A percentile compares a stretch with the other conserved stretches of the same genome.
These are phyloP conservation scores for Capronia americana DNA, from an alignment of 2,329 filamentous ascomycete genomes.

Conservation along the genomic window DNA sequence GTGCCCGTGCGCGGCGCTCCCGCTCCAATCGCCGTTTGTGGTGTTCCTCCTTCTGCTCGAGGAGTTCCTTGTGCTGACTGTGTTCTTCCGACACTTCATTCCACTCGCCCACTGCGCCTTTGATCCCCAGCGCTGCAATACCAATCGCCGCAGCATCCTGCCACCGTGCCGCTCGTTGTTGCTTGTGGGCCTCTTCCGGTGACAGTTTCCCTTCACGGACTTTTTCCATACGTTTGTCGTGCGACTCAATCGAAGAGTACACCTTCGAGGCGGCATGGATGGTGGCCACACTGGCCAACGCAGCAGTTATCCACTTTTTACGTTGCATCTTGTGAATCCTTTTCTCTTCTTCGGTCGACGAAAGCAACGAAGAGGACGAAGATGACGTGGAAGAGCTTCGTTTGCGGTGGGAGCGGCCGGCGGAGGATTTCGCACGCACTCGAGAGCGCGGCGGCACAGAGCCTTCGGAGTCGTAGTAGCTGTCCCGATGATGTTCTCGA, in stretches of 20 bases:
- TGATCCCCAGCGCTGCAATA: conserved; percentile 72
- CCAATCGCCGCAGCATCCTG: conserved; percentile 70
- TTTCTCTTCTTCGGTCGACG: conserved; percentile 67
- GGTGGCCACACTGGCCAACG: conserved; percentile 70
- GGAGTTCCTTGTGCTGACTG: conserved; percentile 62
- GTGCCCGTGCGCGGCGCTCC: conserved; percentile 32
- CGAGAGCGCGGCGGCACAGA: conserved; percentile 39
- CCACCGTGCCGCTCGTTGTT: conserved; percentile 67
- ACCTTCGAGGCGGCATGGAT: conserved; percentile 72
- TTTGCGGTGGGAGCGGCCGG: conserved; percentile 32
- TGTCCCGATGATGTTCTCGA: conserved; percentile 21
- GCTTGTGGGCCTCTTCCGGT: conserved; percentile 67
- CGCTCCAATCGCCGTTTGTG: conserved; percentile 39
- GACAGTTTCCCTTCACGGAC: conserved; percentile 68
- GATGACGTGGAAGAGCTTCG: conserved; percentile 47
- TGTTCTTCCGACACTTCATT: conserved; percentile 71
- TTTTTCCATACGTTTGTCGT: conserved; percentile 65
- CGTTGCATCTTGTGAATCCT: conserved; percentile 68
- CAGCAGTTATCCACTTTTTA: conserved; percentile 71
- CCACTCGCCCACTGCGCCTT: conserved; percentile 70
- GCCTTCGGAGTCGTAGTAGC: conserved; percentile 38
- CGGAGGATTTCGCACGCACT: conserved; percentile 35
- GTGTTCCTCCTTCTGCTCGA: conserved; percentile 52
- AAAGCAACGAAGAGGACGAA: conserved; percentile 60
- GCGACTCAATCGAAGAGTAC: conserved; percentile 68